These are phyloP conservation scores for Angophora floribunda DNA, from an alignment of 345 rosid species.

Conservation along the genomic window DNA sequence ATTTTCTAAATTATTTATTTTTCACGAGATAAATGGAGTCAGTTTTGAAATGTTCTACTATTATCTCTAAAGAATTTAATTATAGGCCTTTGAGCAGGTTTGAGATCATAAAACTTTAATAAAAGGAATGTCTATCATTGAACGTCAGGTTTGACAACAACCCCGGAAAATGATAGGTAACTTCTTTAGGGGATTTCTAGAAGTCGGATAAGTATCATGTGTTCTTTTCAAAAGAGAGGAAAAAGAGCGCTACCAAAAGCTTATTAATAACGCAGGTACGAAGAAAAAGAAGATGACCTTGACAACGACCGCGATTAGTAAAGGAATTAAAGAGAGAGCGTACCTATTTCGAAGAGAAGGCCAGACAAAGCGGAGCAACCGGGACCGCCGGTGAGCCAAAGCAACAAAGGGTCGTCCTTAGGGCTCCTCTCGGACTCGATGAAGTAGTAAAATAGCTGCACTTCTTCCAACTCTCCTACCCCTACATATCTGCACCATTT, in stretches of 20 bases:
- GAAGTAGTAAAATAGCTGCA: constrained; percentile 11
- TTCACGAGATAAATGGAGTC: background rate
- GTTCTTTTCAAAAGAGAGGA: background rate
- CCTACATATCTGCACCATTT: constrained; percentile 6
- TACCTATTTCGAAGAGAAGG: constrained; percentile 8
- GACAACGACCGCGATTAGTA: background rate
- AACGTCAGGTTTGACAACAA: background rate
- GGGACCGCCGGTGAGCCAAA: constrained; percentile 24
- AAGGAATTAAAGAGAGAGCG: no score
- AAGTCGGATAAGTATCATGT: background rate
- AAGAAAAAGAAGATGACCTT: background rate
- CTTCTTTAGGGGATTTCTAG: background rate
- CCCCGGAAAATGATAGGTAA: background rate
- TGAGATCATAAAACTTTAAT: background rate
- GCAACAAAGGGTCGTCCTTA: constrained; percentile 8
- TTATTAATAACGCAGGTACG: no score
- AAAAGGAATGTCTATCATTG: background rate
- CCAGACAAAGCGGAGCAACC: constrained; percentile 15
- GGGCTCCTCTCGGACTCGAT: constrained; percentile 13
- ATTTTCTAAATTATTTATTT: no score
- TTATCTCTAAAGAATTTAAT: background rate
- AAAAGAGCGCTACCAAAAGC: background rate
- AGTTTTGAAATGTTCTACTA: background rate
- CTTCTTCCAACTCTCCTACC: constrained; percentile 10
- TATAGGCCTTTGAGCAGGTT: background rate